Conservation (phyloP, 2,329 filamentous ascomycete species). For the Parastagonospora avenae region DNA sequence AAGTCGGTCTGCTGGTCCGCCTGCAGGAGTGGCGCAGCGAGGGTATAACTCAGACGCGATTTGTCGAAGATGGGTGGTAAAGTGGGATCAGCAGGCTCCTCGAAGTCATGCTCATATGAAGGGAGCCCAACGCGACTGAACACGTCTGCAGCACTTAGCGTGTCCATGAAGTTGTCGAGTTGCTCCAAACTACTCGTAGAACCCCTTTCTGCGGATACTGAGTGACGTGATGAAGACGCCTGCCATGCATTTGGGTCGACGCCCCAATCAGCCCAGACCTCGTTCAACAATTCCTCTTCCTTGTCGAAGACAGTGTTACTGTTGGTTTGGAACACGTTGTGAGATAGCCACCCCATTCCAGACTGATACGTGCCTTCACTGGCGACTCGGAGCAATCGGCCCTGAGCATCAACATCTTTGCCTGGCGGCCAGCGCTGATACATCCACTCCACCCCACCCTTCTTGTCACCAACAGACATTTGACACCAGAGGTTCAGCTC, state of each 20-base stretch:
- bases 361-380: constrained; percentile 78
- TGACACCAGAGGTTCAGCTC: constrained; percentile 98
- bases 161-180: constrained; percentile 60
- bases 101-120: constrained; percentile 24
- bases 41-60: constrained; percentile 59
- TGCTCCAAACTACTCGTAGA: constrained; percentile 49
- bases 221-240: neutral
- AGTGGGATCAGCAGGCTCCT: constrained; percentile 66
- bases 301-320: constrained; percentile 48
- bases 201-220: neutral
- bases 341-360: constrained; percentile 77
- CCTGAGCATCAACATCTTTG: constrained; percentile 68
- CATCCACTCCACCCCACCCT: constrained; percentile 89
- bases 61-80: constrained; percentile 63
- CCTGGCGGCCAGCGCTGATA: constrained; percentile 77
- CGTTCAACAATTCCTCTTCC: constrained; percentile 67
- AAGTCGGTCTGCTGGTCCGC: constrained; percentile 56
- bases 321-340: constrained; percentile 59
- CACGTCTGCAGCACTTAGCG: constrained; percentile 70
- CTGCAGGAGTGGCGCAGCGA: constrained; percentile 60
- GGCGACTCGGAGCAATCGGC: constrained; percentile 74
- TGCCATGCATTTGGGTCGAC: constrained; percentile 65
- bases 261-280: constrained; percentile 71
- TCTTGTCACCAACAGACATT: constrained; percentile 87
- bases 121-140: constrained; percentile 59